Evolutionary conservation across 1,284 basidiomycete species (phyloP), one percentile per base, ranked within the genome.

Genomic region (Puccinia coronata): DNA sequence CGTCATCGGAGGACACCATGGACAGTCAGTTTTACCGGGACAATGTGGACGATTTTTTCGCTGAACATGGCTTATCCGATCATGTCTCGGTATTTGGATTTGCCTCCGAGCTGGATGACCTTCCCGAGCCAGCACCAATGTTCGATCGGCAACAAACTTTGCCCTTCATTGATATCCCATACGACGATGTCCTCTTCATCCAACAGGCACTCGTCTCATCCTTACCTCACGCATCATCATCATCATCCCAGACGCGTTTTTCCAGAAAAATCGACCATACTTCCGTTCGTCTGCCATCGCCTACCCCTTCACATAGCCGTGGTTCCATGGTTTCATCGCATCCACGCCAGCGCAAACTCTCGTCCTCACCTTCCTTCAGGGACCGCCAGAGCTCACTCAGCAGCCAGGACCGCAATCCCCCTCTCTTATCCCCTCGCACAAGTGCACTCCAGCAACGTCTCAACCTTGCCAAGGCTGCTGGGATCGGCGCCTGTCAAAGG

Each of bases 381-480:
- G 53, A 51, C 28, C 36, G 25, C 12, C 59, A 36, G 20, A 76
- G 39, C 57, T 61, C 57, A 25, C 59, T 39, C 2, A 47, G 41
- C 12, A 65, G 59, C 23, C 76, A 36, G n/a, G 76, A 78, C 11
- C 51, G 39, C 28, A 53, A 18, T n/a, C 49, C 34, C 20, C 65
- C 41, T 12, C 4, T 57, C 9, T 20, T n/a, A 2, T 70, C 65
- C 9, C 47, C 76, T 31, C 36, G 67, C 16, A n/a, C 75, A 11
- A 79, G 76, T 47, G 49, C 53, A 11, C 36, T 57, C 20, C 76
- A 79, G 23, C 53, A 51, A 25, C 49, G 49, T 25, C 65, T 70
- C 20, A 70, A 43, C n/a, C 23, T 49, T 0, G 39, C 55, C 41
- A 76, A 61, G 28, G 20, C 57, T 9, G 55, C 57, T 23, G 76